Conservation (phyloP, 768 basidiomycete species). For the Gymnopilus junonius region DNA sequence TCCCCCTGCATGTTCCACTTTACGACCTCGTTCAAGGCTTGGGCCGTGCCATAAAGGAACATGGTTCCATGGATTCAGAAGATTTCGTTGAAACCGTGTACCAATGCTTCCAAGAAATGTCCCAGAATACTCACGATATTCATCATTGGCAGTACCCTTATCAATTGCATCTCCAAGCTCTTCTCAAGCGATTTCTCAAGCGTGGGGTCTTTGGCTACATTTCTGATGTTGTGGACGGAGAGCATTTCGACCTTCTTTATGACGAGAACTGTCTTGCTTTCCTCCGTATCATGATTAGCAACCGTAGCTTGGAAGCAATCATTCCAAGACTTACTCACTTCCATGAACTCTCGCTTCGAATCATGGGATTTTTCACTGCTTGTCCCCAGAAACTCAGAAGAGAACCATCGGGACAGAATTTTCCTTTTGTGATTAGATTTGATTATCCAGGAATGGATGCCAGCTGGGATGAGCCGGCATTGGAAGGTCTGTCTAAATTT, state of each 20-base stretch:
- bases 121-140: slow-evolving; percentile 13
- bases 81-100: slow-evolving; percentile 4
- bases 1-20: slow-evolving; percentile 13
- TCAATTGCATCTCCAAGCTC: slow-evolving; percentile 12
- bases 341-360: slow-evolving; percentile 14
- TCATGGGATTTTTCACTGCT: slow-evolving; percentile 1
- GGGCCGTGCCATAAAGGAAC: slow-evolving; percentile 7
- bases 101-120: slow-evolving; percentile 14
- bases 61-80: slow-evolving; percentile 12
- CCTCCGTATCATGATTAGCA: slow-evolving; percentile 10
- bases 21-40: slow-evolving; percentile 13
- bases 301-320: slow-evolving; percentile 12
- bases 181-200: slow-evolving; percentile 13
- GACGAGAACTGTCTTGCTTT: slow-evolving; percentile 15
- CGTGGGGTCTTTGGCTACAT: slow-evolving; percentile 8
- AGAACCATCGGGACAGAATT: slow-evolving; percentile 14
- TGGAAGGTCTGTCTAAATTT: background rate
- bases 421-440: slow-evolving; percentile 13
- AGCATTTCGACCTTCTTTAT: slow-evolving; percentile 8
- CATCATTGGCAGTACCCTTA: slow-evolving; percentile 17
- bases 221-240: slow-evolving; percentile 7
- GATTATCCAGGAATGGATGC: slow-evolving; percentile 13
- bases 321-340: slow-evolving; percentile 11
- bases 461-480: slow-evolving; percentile 3
- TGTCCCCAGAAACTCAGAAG: background rate